phyloP scores from a whole-genome alignment of 345 rosid genomes.

The Eucalyptus cloeziana region DNA sequence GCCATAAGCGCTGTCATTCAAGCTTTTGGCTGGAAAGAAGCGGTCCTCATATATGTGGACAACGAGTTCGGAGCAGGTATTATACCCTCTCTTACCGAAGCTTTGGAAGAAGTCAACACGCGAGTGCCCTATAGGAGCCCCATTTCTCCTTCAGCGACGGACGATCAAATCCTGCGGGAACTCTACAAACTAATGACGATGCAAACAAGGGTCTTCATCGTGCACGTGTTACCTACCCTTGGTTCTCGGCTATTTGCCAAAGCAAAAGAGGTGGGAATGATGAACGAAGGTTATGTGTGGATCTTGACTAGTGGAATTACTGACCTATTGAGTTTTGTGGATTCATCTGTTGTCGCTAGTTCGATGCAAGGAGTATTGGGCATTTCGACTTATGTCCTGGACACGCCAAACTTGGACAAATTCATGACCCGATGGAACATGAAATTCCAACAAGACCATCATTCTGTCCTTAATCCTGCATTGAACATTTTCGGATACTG shows the following conservation, averaged over 20 bases:
- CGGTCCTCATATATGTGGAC: neutral
- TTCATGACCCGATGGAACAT: neutral
- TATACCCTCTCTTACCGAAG: neutral
- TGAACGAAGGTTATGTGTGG: neutral
- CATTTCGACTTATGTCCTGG: neutral
- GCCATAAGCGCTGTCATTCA: neutral
- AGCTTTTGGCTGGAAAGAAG: neutral
- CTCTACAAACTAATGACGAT: neutral
- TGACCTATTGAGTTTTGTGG: neutral
- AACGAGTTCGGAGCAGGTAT: neutral
- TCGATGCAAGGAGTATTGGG: neutral
- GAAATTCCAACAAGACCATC: neutral
- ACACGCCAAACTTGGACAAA: neutral
- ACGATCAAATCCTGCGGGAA: neutral
- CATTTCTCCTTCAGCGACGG: neutral
- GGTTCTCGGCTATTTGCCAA: neutral
- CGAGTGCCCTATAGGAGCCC: neutral
- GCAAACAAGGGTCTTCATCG: neutral
- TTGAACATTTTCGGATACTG: neutral
- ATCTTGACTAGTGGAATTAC: neutral
- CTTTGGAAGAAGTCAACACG: neutral
- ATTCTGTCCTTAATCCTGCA: neutral
- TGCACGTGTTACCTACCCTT: neutral
- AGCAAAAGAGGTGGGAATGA: neutral
- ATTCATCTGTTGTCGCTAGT: neutral